These are phyloP conservation scores for Limtongia smithiae DNA, from an alignment of 805 yeast genomes.

Conservation along the genomic window DNA sequence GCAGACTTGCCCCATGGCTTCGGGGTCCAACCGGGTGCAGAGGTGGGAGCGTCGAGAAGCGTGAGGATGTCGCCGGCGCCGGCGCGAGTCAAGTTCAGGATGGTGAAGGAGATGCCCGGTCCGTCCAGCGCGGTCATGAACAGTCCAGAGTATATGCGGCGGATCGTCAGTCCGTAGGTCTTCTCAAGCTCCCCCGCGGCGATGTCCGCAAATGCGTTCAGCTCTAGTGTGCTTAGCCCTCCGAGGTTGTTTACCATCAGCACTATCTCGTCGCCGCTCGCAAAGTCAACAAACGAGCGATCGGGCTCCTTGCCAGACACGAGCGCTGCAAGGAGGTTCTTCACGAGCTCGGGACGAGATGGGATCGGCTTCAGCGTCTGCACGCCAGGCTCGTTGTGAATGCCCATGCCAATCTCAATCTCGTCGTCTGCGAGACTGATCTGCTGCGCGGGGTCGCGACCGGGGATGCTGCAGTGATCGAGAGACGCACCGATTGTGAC, in stretches of 20 bases:
- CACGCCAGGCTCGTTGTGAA: constrained; percentile 90
- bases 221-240: constrained; percentile 76
- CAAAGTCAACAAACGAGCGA: constrained; percentile 72
- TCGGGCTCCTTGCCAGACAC: constrained; percentile 64
- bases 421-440: constrained; percentile 62
- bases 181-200: constrained; percentile 44
- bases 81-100: constrained; percentile 41
- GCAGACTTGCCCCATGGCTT: constrained; percentile 39
- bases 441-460: constrained; percentile 46
- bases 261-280: constrained; percentile 57
- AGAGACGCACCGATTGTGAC: constrained; percentile 88
- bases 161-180: constrained; percentile 56
- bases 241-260: constrained; percentile 81
- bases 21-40: constrained; percentile 12
- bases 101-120: constrained; percentile 82
- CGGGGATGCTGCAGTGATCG: constrained; percentile 89
- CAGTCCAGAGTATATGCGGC: constrained; percentile 66
- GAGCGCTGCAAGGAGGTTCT: constrained; percentile 56
- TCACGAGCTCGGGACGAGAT: constrained; percentile 54
- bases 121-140: constrained; percentile 86
- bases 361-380: constrained; percentile 64
- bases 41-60: constrained; percentile 7
- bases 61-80: not conserved
- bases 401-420: constrained; percentile 90
- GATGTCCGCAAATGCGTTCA: constrained; percentile 50